Evolutionary conservation across 2,329 filamentous ascomycete genomes (phyloP).

Genomic region (Xylariaceae sp.): DNA sequence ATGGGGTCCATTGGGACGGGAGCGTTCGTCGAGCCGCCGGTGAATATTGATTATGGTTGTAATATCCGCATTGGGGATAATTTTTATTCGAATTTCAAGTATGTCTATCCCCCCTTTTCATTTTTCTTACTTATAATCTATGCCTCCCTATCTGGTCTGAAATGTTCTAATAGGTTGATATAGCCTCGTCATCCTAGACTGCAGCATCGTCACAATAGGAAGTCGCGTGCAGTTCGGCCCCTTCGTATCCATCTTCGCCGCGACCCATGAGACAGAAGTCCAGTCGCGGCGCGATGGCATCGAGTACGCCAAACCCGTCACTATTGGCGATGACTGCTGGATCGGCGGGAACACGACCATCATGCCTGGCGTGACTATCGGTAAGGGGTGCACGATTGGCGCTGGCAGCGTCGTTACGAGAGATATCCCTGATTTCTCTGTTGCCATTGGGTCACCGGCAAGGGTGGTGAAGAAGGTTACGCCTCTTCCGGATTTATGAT

Average conservation of each 20-base stretch:
- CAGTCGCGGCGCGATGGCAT: slow-evolving; percentile 42
- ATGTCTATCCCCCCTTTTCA: slow-evolving; percentile 5
- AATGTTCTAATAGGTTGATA: neutral
- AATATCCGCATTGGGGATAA: slow-evolving; percentile 57
- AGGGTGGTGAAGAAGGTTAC: slow-evolving; percentile 43
- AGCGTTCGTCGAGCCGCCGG: slow-evolving; percentile 54
- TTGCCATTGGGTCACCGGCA: slow-evolving; percentile 46
- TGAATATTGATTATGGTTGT: slow-evolving; percentile 60
- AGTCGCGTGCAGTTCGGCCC: slow-evolving; percentile 67
- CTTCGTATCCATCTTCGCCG: slow-evolving; percentile 64
- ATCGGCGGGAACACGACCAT: slow-evolving; percentile 47
- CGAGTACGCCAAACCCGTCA: slow-evolving; percentile 43
- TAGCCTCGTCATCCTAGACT: slow-evolving; percentile 63
- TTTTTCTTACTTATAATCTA: neutral
- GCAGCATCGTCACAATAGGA: slow-evolving; percentile 64
- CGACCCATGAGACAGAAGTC: slow-evolving; percentile 64
- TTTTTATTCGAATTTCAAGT: slow-evolving; percentile 61
- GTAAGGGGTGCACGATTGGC: slow-evolving; percentile 47
- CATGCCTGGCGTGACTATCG: slow-evolving; percentile 49
- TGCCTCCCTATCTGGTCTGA: neutral
- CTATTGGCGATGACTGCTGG: slow-evolving; percentile 51
- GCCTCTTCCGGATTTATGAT: slow-evolving; percentile 30
- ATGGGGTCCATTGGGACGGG: slow-evolving; percentile 47
- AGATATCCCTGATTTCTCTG: slow-evolving; percentile 43
- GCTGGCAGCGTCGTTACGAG: slow-evolving; percentile 47